Evolutionary conservation across 208 protist species (phyloP).

Genomic region (Porcisia hertigi): DNA sequence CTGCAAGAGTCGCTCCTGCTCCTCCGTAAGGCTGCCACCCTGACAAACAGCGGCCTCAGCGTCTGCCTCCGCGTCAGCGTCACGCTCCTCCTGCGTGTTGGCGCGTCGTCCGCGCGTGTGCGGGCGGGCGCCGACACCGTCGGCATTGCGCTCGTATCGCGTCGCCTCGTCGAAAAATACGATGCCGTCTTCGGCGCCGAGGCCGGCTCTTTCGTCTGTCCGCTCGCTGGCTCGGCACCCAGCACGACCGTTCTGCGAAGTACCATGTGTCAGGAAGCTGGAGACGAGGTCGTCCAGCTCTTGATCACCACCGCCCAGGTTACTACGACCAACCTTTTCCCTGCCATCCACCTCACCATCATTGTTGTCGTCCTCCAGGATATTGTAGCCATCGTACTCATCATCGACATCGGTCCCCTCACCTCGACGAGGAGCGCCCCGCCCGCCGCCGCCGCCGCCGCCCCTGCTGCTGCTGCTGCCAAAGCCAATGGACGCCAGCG

Average conservation of each 20-base stretch:
- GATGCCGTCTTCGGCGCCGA: slow-evolving; percentile 44
- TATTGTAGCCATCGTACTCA: slow-evolving; percentile 56
- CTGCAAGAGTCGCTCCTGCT: slow-evolving; percentile 78
- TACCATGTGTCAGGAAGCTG: slow-evolving; percentile 40
- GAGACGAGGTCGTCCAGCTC: slow-evolving; percentile 54
- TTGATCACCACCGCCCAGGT: slow-evolving; percentile 21
- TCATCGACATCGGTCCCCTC: slow-evolving; percentile 24
- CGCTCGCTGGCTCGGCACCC: background rate
- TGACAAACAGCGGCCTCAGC: slow-evolving; percentile 44
- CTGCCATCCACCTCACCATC: slow-evolving; percentile 29
- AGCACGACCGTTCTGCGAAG: background rate
- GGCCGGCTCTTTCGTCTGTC: background rate
- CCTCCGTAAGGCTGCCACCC: slow-evolving; percentile 60
- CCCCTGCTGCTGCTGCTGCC: background rate
- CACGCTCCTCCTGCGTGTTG: slow-evolving; percentile 25
- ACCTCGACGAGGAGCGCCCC: background rate
- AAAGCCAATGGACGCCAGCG: slow-evolving; percentile 33
- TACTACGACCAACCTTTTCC: slow-evolving; percentile 3
- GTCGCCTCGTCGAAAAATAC: slow-evolving; percentile 48
- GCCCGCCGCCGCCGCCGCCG: background rate
- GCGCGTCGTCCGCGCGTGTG: slow-evolving; percentile 15
- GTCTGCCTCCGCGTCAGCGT: slow-evolving; percentile 43
- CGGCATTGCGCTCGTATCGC: slow-evolving; percentile 17
- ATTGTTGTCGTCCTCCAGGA: slow-evolving; percentile 56
- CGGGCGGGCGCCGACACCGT: slow-evolving; percentile 16